These are phyloP conservation scores for Pulveroboletus sp. DNA, from an alignment of 768 basidiomycete genomes.

Conservation along the genomic window DNA sequence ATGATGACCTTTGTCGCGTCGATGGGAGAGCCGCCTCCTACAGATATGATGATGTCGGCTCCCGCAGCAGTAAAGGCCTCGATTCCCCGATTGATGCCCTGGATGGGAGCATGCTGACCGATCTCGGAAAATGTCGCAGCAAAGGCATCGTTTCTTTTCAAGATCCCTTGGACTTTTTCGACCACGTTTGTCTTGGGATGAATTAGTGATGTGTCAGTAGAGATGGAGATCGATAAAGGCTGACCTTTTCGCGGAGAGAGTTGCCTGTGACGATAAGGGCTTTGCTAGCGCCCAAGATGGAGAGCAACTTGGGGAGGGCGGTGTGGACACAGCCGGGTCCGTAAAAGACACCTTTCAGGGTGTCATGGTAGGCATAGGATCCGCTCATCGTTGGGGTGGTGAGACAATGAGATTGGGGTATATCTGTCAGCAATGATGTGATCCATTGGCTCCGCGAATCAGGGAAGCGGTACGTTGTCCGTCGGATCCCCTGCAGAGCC, in stretches of 20 bases:
- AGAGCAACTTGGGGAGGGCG: constrained; percentile 62
- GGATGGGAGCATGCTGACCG: constrained; percentile 69
- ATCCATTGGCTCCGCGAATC: constrained; percentile 13
- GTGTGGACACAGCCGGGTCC: constrained; percentile 65
- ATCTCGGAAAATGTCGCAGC: constrained; percentile 72
- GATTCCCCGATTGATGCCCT: constrained; percentile 58
- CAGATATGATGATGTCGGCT: constrained; percentile 67
- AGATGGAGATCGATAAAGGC: not conserved
- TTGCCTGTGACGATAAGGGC: constrained; percentile 73
- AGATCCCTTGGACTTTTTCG: constrained; percentile 34
- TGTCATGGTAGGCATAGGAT: constrained; percentile 65
- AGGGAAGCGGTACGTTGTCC: not conserved
- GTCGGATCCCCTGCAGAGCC: constrained; percentile 16
- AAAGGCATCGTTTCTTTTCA: constrained; percentile 57
- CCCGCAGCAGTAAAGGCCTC: constrained; percentile 51
- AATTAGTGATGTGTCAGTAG: constrained; percentile 13
- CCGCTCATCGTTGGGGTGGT: constrained; percentile 35
- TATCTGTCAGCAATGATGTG: no score
- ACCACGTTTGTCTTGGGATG: constrained; percentile 26
- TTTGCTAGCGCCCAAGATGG: constrained; percentile 53
- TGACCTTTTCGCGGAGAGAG: constrained; percentile 61
- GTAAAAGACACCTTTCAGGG: constrained; percentile 66
- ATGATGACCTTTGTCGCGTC: constrained; percentile 76
- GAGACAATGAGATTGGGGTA: no score
- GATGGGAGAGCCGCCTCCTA: constrained; percentile 80